phyloP scores from a whole-genome alignment of 1,139 yeast species.

The Kluyveromyces sp. region DNA sequence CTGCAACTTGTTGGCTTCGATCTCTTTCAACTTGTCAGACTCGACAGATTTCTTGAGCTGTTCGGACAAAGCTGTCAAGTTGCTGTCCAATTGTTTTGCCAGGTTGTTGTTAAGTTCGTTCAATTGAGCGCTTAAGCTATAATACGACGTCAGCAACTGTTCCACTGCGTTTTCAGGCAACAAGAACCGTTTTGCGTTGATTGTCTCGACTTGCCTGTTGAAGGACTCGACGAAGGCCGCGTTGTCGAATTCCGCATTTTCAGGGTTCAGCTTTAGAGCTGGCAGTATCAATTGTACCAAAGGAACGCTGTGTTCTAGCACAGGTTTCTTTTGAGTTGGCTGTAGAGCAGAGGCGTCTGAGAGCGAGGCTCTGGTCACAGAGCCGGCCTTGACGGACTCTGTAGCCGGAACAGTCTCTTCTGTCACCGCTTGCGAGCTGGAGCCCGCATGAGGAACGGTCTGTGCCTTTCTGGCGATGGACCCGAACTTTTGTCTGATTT shows the following conservation, averaged over 20 bases:
- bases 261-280: slow-evolving; percentile 17
- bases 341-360: not conserved
- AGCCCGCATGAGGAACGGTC: slow-evolving; percentile 36
- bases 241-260: slow-evolving; percentile 41
- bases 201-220: slow-evolving; percentile 45
- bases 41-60: slow-evolving; percentile 17
- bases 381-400: not conserved
- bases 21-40: slow-evolving; percentile 16
- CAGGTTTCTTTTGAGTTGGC: not conserved
- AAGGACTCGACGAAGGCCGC: slow-evolving; percentile 41
- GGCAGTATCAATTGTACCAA: slow-evolving; percentile 10
- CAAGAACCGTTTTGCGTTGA: slow-evolving; percentile 37
- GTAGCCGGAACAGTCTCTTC: not conserved
- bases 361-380: not conserved
- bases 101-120: slow-evolving; percentile 15
- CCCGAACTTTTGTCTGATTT: slow-evolving; percentile 35
- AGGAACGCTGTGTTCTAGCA: not conserved
- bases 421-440: slow-evolving; percentile 8
- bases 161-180: slow-evolving; percentile 28
- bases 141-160: slow-evolving; percentile 27
- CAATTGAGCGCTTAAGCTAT: slow-evolving; percentile 19
- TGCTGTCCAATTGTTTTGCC: slow-evolving; percentile 18
- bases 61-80: slow-evolving; percentile 21
- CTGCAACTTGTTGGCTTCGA: slow-evolving; percentile 33
- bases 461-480: slow-evolving; percentile 35